Conservation (phyloP, 2,329 filamentous ascomycete species). For the Rugonectria rugulosa region DNA sequence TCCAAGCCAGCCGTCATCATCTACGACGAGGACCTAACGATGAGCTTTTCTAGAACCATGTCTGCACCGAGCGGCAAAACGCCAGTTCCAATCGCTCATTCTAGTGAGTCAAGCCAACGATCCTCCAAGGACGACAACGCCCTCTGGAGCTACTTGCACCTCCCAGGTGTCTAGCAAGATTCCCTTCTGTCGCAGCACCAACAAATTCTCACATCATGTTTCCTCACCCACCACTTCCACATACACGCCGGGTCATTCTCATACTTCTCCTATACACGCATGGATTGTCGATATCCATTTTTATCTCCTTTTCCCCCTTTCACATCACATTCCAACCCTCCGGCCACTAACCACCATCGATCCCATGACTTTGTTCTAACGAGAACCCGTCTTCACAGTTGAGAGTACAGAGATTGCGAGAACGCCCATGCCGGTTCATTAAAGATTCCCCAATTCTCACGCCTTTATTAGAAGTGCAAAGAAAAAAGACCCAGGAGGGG, state of each 20-base stretch:
- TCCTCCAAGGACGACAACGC: constrained; percentile 37
- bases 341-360: not conserved
- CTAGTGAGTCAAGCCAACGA: constrained; percentile 14
- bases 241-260: too few species aligned
- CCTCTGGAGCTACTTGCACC: constrained; percentile 47
- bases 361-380: not conserved
- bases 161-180: constrained; percentile 45
- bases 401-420: not conserved
- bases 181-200: not conserved
- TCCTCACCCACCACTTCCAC: too few species aligned
- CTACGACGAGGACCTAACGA: constrained; percentile 48
- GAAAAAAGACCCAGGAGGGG: constrained; percentile 23
- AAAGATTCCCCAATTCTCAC: constrained; percentile 9
- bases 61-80: constrained; percentile 37
- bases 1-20: constrained; percentile 44
- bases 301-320: not conserved
- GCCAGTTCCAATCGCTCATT: constrained; percentile 27
- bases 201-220: not conserved
- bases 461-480: constrained; percentile 27
- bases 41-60: constrained; percentile 36
- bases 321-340: not conserved
- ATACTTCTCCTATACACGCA: too few species aligned
- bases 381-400: not conserved
- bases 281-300: too few species aligned
- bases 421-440: not conserved